Conservation (phyloP, 768 basidiomycete species). For the Suillus paluster region DNA sequence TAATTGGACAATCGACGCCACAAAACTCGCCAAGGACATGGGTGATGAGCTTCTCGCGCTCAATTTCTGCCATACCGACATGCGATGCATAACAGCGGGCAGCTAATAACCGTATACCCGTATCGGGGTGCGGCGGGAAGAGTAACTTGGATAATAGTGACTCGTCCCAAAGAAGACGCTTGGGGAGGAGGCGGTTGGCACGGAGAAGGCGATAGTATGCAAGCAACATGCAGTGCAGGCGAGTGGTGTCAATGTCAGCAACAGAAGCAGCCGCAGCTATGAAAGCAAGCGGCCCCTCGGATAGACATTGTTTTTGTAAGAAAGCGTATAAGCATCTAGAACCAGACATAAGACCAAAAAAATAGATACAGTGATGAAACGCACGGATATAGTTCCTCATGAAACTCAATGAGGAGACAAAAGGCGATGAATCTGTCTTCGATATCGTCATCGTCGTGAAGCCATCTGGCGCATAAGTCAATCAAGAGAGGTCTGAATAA, state of each 20-base stretch:
- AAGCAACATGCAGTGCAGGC: constrained; percentile 73
- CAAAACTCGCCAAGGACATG: constrained; percentile 62
- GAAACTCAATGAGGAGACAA: constrained; percentile 66
- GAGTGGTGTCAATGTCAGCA: constrained; percentile 40
- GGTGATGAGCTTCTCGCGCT: constrained; percentile 68
- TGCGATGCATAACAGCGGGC: constrained; percentile 81
- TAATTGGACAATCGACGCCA: constrained; percentile 64
- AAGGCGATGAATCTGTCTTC: constrained; percentile 62
- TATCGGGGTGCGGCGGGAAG: constrained; percentile 59
- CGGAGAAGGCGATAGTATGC: constrained; percentile 82
- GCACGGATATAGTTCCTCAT: constrained; percentile 75
- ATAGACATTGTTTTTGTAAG: constrained; percentile 46
- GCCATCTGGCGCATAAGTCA: constrained; percentile 84
- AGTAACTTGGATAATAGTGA: constrained; percentile 48
- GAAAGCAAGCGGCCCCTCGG: constrained; percentile 59
- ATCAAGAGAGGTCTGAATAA: constrained; percentile 77
- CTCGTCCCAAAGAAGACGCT: constrained; percentile 62
- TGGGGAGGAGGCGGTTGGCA: constrained; percentile 72
- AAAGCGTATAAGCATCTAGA: constrained; percentile 61
- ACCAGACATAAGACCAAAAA: constrained; percentile 6
- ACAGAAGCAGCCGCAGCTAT: constrained; percentile 37
- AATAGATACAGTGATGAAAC: constrained; percentile 31
- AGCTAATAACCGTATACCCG: constrained; percentile 68
- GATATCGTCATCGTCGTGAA: constrained; percentile 53
- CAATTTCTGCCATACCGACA: constrained; percentile 77